A percentile compares a stretch with the other conserved stretches of the same genome.
Evolutionary conservation across 73 alveolate species (phyloP).

Genomic region (Paramecium pentaurelia): DNA sequence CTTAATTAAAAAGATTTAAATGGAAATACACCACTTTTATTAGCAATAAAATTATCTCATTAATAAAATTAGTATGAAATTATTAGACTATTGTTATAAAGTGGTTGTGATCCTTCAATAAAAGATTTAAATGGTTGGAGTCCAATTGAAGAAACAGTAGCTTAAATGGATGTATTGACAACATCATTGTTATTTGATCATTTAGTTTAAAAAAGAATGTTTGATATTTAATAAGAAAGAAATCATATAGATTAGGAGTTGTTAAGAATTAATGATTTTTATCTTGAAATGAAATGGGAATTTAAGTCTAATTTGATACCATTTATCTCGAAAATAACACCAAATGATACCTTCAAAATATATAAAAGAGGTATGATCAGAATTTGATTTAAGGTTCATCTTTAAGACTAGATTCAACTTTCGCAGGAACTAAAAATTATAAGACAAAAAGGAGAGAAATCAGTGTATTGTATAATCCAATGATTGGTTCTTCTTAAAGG

Average conservation of each 20-base stretch:
- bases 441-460: conserved; percentile 75
- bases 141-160: conserved; percentile 81
- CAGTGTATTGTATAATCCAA: conserved; percentile 67
- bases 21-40: conserved; percentile 81
- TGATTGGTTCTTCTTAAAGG: conserved; percentile 41
- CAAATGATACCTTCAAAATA: conserved; percentile 77
- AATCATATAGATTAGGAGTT: conserved; percentile 49
- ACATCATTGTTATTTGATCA: conserved; percentile 76
- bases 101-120: conserved; percentile 70
- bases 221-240: conserved; percentile 63
- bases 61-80: conserved; percentile 61
- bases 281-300: conserved; percentile 87
- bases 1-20: conserved; percentile 64
- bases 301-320: conserved; percentile 77
- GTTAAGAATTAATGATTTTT: conserved; percentile 72
- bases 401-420: conserved; percentile 76
- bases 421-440: conserved; percentile 77
- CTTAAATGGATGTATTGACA: conserved; percentile 65
- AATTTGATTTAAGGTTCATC: conserved; percentile 74
- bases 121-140: conserved; percentile 83
- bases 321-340: conserved; percentile 76
- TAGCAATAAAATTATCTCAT: conserved; percentile 75
- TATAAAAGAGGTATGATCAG: conserved; percentile 72
- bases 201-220: conserved; percentile 50
- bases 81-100: neutral